phyloP scores from a whole-genome alignment of 345 rosid genomes.

The Raphanus sativus region DNA sequence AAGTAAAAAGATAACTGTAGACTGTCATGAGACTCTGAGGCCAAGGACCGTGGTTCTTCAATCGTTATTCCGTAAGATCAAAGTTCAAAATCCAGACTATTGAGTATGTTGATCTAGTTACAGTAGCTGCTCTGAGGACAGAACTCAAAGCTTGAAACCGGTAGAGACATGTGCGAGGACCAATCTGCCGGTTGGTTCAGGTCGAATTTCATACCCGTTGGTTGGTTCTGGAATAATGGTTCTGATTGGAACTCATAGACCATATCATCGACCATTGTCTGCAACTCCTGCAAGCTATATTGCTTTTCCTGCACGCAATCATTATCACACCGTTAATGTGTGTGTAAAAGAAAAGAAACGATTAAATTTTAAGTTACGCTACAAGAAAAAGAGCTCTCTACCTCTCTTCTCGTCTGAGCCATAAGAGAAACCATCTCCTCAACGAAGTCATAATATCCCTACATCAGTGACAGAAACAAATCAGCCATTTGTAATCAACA shows the following conservation, averaged over 20 bases:
- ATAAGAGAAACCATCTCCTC: slow-evolving; percentile 87
- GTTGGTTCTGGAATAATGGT: slow-evolving; percentile 19
- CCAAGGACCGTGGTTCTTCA: neutral
- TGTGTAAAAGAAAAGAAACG: neutral
- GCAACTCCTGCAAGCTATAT: slow-evolving; percentile 87
- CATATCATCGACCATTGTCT: slow-evolving; percentile 81
- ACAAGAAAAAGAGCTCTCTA: slow-evolving; percentile 14
- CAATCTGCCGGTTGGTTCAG: slow-evolving; percentile 34
- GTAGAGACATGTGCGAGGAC: slow-evolving; percentile 28
- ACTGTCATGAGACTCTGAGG: neutral
- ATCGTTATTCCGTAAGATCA: neutral
- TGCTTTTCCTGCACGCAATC: slow-evolving; percentile 45
- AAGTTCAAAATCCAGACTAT: neutral
- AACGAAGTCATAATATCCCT: slow-evolving; percentile 79
- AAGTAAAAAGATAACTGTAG: neutral
- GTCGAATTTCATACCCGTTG: slow-evolving; percentile 25
- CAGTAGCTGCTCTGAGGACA: slow-evolving; percentile 34
- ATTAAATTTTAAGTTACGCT: neutral
- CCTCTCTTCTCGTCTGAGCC: slow-evolving; percentile 70
- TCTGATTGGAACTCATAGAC: slow-evolving; percentile 45
- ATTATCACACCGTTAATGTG: neutral
- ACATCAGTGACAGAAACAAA: neutral
- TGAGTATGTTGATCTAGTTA: neutral
- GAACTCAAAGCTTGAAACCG: slow-evolving; percentile 12
- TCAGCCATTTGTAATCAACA: neutral